Evolutionary conservation across 345 rosid genomes (phyloP).

Genomic region (Cochlearia excelsa): DNA sequence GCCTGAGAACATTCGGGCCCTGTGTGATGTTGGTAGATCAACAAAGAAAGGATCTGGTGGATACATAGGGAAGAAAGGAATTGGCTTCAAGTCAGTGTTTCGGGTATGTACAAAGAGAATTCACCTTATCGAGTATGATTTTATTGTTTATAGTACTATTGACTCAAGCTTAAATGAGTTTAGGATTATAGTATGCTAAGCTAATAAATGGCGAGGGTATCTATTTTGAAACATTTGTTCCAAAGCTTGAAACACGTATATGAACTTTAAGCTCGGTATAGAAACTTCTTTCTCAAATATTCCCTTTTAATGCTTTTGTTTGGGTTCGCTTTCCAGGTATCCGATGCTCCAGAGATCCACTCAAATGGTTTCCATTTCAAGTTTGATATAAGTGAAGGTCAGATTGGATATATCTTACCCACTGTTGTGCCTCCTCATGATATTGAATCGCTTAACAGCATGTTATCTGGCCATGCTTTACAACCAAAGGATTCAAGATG

Average conservation of each 20-base stretch:
- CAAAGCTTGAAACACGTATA: constrained; percentile 15
- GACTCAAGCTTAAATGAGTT: constrained; percentile 20
- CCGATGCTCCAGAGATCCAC: constrained; percentile 96
- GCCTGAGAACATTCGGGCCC: constrained; percentile 80
- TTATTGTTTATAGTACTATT: constrained; percentile 24
- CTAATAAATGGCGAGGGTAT: constrained; percentile 19
- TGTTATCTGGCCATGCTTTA: constrained; percentile 40
- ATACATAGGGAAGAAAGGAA: constrained; percentile 93
- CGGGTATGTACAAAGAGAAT: constrained; percentile 55
- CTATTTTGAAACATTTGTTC: constrained; percentile 1
- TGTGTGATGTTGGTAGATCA: constrained; percentile 93
- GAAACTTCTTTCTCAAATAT: constrained; percentile 10
- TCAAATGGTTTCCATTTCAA: constrained; percentile 93
- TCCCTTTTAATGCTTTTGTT: constrained; percentile 12
- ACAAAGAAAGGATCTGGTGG: constrained; percentile 87
- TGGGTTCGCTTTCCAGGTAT: constrained; percentile 53
- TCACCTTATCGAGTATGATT: constrained; percentile 12
- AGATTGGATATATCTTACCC: constrained; percentile 94
- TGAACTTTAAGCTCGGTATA: constrained; percentile 6
- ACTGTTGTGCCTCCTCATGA: constrained; percentile 69
- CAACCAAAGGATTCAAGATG: constrained; percentile 47
- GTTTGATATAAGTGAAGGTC: constrained; percentile 85
- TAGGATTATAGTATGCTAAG: constrained; percentile 9
- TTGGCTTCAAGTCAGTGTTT: constrained; percentile 97
- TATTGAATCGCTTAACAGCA: constrained; percentile 47